phyloP scores from a whole-genome alignment of 495 filamentous ascomycete genomes.

The Aspergillus cavernicola region DNA sequence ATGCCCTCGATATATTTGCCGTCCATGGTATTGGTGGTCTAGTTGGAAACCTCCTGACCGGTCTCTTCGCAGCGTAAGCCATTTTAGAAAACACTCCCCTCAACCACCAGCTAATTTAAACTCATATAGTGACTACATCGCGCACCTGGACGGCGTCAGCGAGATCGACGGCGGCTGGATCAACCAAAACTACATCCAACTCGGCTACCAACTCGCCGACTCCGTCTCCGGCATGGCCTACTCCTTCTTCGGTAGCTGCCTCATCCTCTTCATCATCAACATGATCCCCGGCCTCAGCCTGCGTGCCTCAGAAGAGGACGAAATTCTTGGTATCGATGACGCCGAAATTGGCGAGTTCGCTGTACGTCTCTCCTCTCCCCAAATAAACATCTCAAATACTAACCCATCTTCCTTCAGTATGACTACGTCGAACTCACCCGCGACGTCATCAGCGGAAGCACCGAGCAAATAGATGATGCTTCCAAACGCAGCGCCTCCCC shows the following conservation, averaged over 20 bases:
- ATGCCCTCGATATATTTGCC: slow-evolving; percentile 91
- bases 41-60: slow-evolving; percentile 86
- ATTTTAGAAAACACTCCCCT: neutral
- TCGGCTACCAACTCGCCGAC: slow-evolving; percentile 85
- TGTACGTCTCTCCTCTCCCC: slow-evolving; percentile 36
- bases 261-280: slow-evolving; percentile 87
- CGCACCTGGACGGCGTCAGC: slow-evolving; percentile 74
- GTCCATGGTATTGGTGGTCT: slow-evolving; percentile 86
- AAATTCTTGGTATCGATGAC: slow-evolving; percentile 90
- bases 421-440: slow-evolving; percentile 93
- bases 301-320: slow-evolving; percentile 76
- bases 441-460: slow-evolving; percentile 67
- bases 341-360: slow-evolving; percentile 97
- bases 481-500: slow-evolving; percentile 37
- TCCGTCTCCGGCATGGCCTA: slow-evolving; percentile 79
- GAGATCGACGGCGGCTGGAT: slow-evolving; percentile 83
- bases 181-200: slow-evolving; percentile 85
- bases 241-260: slow-evolving; percentile 78
- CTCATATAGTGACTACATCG: slow-evolving; percentile 75
- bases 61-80: slow-evolving; percentile 81
- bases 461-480: slow-evolving; percentile 22
- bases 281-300: slow-evolving; percentile 79
- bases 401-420: slow-evolving; percentile 48
- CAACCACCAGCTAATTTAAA: slow-evolving; percentile 11
- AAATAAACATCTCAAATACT: neutral